Percentiles rank a stretch among this genome's conserved stretches.
These are phyloP conservation scores for Crithidia expoeki DNA, from an alignment of 208 protist species.

Conservation along the genomic window DNA sequence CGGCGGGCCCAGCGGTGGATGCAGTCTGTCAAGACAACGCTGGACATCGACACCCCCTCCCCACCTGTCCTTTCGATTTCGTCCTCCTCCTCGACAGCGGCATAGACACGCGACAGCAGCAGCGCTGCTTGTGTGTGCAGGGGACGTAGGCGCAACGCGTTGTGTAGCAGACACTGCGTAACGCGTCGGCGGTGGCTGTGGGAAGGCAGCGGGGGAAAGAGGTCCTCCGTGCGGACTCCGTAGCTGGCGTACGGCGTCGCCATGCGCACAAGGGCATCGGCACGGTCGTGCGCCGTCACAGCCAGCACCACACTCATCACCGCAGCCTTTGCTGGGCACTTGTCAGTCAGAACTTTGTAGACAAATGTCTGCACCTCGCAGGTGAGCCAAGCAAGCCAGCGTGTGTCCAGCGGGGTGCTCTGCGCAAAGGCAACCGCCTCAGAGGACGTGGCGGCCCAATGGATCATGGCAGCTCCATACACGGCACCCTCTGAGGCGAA, in stretches of 20 bases:
- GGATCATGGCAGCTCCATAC: slow-evolving; percentile 6
- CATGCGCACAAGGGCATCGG: slow-evolving; percentile 30
- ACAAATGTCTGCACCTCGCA: slow-evolving; percentile 29
- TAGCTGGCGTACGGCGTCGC: slow-evolving; percentile 30
- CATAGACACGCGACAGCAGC: slow-evolving; percentile 34
- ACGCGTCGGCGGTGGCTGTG: slow-evolving; percentile 15
- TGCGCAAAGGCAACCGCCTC: slow-evolving; percentile 17
- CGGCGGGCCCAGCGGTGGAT: slow-evolving; percentile 33
- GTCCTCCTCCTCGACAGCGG: slow-evolving; percentile 12
- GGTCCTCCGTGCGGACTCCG: slow-evolving; percentile 21
- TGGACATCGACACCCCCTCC: slow-evolving; percentile 2
- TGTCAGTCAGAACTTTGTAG: slow-evolving; percentile 26
- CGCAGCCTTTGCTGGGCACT: slow-evolving; percentile 5
- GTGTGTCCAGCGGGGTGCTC: slow-evolving; percentile 19
- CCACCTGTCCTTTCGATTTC: background rate
- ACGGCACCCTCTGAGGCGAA: slow-evolving; percentile 6
- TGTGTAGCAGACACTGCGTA: slow-evolving; percentile 35
- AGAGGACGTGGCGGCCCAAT: slow-evolving; percentile 1
- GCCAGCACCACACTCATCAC: slow-evolving; percentile 17
- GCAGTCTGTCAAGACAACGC: slow-evolving; percentile 25
- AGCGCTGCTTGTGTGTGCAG: slow-evolving; percentile 27
- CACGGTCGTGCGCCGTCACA: slow-evolving; percentile 8
- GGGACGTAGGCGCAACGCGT: slow-evolving; percentile 27
- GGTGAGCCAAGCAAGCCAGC: slow-evolving; percentile 33
- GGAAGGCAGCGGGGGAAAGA: slow-evolving; percentile 17